Percentiles rank a stretch among this genome's conserved stretches.
These are phyloP conservation scores for Pseudoperonospora humuli DNA, from an alignment of 352 stramenopile genomes.

Conservation along the genomic window DNA sequence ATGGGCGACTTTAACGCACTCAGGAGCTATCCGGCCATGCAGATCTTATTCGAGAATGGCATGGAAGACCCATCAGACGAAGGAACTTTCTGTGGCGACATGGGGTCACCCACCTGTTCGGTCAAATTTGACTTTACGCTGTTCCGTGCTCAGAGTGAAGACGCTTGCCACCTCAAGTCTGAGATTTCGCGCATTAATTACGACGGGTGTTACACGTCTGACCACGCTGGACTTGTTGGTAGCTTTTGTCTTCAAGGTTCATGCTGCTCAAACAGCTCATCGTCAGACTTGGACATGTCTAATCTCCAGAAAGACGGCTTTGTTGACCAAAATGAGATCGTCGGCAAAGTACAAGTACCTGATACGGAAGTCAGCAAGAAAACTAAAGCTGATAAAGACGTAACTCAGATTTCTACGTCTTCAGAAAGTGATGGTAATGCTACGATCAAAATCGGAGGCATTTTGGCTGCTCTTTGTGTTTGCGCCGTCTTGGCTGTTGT, in stretches of 20 bases:
- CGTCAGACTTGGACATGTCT: constrained; percentile 17
- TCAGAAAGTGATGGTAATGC: constrained; percentile 23
- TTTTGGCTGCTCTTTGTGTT: constrained; percentile 37
- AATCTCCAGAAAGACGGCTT: too few relatives aligned
- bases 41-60: constrained; percentile 42
- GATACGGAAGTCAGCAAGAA: constrained; percentile 6
- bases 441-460: constrained; percentile 38
- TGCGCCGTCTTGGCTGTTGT: constrained; percentile 43
- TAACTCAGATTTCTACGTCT: constrained; percentile 35
- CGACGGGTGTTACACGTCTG: constrained; percentile 63
- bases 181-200: constrained; percentile 59
- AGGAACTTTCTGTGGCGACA: constrained; percentile 61
- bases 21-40: constrained; percentile 54
- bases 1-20: constrained; percentile 70
- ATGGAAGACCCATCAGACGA: constrained; percentile 44
- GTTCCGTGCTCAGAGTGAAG: constrained; percentile 27
- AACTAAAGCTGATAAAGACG: too few relatives aligned
- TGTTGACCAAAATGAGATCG: constrained; percentile 14
- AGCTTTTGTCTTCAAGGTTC: constrained; percentile 50
- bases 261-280: constrained; percentile 43
- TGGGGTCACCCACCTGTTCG: constrained; percentile 43
- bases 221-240: constrained; percentile 54
- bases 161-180: constrained; percentile 45
- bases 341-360: constrained; percentile 24
- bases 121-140: constrained; percentile 73